Conservation (phyloP, 2,329 filamentous ascomycete species). For the Colletotrichum tabaci region DNA sequence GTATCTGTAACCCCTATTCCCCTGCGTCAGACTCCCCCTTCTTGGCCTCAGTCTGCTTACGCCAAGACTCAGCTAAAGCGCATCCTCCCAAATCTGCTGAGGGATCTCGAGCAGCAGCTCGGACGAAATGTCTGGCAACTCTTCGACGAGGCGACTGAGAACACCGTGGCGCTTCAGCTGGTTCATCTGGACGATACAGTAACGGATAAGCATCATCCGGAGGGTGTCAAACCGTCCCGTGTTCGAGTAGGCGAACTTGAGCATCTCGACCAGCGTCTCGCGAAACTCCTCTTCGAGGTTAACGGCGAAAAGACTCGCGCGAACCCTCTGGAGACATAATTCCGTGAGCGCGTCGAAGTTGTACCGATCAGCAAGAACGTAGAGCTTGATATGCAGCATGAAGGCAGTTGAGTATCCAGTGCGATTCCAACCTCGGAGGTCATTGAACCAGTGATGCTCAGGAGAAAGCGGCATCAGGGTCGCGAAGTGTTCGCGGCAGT, state of each 20-base stretch:
- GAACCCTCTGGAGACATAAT: neutral
- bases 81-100: neutral
- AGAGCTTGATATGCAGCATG: neutral
- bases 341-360: neutral
- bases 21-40: too few species aligned
- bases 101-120: neutral
- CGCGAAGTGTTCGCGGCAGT: neutral
- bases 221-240: neutral
- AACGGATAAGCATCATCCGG: neutral
- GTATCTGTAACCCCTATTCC: too few species aligned
- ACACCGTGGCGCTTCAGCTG: neutral
- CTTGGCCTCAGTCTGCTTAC: too few species aligned
- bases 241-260: neutral
- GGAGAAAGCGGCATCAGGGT: neutral
- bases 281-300: neutral
- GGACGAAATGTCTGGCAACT: neutral
- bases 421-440: neutral
- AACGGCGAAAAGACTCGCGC: neutral
- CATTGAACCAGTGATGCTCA: neutral
- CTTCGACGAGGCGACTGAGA: neutral
- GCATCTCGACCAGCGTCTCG: neutral
- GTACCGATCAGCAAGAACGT: slow-evolving; percentile 12
- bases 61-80: neutral
- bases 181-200: neutral
- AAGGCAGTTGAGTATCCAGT: neutral